These are phyloP conservation scores for Torulaspora globosa DNA, from an alignment of 1,139 yeast species.

Conservation along the genomic window DNA sequence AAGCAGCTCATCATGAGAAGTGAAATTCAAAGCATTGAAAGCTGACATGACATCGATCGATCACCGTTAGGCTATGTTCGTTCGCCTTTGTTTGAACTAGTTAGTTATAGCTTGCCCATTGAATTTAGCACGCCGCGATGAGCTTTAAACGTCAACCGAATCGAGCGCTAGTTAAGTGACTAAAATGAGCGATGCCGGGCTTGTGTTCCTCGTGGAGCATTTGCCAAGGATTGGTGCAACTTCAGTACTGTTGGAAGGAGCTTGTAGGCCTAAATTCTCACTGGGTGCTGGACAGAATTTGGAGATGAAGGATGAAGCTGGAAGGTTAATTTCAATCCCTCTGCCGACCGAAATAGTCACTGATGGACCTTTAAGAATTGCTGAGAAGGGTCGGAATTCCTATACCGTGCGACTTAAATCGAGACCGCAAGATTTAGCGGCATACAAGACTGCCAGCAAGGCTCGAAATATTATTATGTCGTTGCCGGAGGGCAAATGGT, in stretches of 20 bases:
- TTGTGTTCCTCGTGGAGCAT: slow-evolving; percentile 16
- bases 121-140: slow-evolving; percentile 10
- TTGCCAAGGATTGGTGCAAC: slow-evolving; percentile 21
- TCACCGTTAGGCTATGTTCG: neutral
- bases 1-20: slow-evolving; percentile 62
- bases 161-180: neutral
- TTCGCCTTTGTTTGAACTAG: neutral
- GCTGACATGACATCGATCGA: slow-evolving; percentile 46
- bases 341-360: slow-evolving; percentile 7
- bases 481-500: slow-evolving; percentile 26
- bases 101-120: neutral
- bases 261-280: neutral
- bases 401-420: slow-evolving; percentile 14
- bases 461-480: slow-evolving; percentile 17
- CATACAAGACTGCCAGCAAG: slow-evolving; percentile 6
- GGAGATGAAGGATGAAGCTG: neutral
- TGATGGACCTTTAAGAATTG: neutral
- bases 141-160: slow-evolving; percentile 4
- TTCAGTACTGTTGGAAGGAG: slow-evolving; percentile 10
- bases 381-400: neutral
- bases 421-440: neutral
- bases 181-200: slow-evolving; percentile 1
- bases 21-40: slow-evolving; percentile 74
- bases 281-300: neutral
- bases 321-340: neutral